Base-by-base conservation (phyloP, 106 monocot genomes). In the Dioscorea zingiberensis region DNA sequence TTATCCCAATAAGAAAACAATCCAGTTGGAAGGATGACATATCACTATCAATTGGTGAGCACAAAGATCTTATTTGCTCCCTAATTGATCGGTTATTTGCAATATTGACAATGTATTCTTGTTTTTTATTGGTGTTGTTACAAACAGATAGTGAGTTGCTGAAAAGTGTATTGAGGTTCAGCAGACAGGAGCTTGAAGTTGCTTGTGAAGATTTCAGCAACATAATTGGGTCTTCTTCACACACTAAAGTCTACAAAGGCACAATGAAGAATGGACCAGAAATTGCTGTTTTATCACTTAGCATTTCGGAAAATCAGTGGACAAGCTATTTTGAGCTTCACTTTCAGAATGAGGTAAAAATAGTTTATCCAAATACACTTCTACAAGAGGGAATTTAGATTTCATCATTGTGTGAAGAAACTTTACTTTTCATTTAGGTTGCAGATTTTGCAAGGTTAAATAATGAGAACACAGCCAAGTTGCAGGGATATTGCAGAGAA, bases 201-300 rank as follows among this genome's bases (percentile, higher is more conserved):
- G 91, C 97, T 29, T 97, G 97, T 67, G 97, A 92, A 77, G 97
- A 92, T 76, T 97, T 97, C 68, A 97, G 97, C 73, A 97, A 97
- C 55, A 92, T 97, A 44, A 97, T 97, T 47, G 83, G 97, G 11
- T 88, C 92, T 65, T 88, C 86, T 65, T 56, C 79, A 46, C 74
- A 86, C n/a, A 88, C 69, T 61, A 58, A 74, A 55, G 77, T 97
- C 25, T 97, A 89, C 38, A 97, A 97, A 78, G 97, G 97, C 21
- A 97, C 77, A 47, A 64, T 97, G 77, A 82, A 84, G 63, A 70
- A 83, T 69, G 92, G 92, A 17, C 60, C 77, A 63, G 97, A 97
- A 83, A 88, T 97, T 72, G 92, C 97, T 57, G 97, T 92, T 27
- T 69, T 89, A 54, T 92, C 97, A 54, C 74, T 97, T 27, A 78